These are phyloP conservation scores for Patellifolia procumbens DNA, from an alignment of 179 eudicot species.

Conservation along the genomic window DNA sequence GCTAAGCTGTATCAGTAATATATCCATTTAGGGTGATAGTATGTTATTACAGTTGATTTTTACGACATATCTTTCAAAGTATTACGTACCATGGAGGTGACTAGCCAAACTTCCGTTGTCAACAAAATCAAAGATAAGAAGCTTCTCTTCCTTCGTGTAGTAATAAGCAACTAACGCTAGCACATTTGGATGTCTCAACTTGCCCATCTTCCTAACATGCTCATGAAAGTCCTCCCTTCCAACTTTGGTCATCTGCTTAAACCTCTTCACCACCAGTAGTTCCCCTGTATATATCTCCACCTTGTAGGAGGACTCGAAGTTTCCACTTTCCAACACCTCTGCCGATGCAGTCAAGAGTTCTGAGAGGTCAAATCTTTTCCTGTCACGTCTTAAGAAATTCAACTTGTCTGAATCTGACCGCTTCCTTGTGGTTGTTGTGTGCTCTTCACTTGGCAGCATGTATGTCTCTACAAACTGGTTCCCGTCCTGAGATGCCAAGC, in stretches of 20 bases:
- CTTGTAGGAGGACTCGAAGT: conserved; percentile 80
- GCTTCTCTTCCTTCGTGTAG: conserved; percentile 80
- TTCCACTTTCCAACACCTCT: conserved; percentile 83
- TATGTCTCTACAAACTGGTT: conserved; percentile 22
- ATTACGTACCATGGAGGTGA: conserved; percentile 67
- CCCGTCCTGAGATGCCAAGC: conserved; percentile 22
- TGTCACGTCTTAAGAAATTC: conserved; percentile 54
- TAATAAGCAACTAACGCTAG: conserved; percentile 71
- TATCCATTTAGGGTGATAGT: too few species aligned
- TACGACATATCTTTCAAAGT: background rate
- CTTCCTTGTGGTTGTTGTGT: conserved; percentile 25
- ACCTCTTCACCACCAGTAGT: conserved; percentile 68
- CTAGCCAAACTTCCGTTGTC: conserved; percentile 71
- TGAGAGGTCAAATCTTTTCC: conserved; percentile 58
- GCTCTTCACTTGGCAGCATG: conserved; percentile 12
- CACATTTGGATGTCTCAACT: conserved; percentile 67
- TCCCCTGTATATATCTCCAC: conserved; percentile 53
- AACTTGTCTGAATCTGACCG: conserved; percentile 44
- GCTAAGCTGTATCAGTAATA: too few species aligned
- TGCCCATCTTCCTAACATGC: conserved; percentile 62
- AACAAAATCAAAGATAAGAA: conserved; percentile 61
- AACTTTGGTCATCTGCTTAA: conserved; percentile 63
- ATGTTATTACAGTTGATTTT: background rate
- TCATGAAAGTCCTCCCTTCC: conserved; percentile 64
- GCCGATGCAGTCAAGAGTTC: conserved; percentile 79